These are phyloP conservation scores for Alternaria triticimaculans DNA, from an alignment of 2,329 filamentous ascomycete genomes.

Conservation along the genomic window DNA sequence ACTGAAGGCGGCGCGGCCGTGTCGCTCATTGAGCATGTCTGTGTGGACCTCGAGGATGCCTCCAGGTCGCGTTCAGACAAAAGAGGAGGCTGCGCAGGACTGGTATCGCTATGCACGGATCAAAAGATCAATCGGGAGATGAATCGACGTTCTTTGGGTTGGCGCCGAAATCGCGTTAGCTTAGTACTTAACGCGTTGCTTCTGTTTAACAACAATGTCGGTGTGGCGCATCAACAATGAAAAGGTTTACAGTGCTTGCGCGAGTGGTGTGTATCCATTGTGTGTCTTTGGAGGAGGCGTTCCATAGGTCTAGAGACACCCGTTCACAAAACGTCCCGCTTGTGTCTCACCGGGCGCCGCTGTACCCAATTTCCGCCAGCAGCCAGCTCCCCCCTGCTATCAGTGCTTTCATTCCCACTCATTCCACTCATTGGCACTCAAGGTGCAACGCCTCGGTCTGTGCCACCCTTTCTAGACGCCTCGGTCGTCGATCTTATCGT, in stretches of 20 bases:
- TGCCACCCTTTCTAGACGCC: slow-evolving; percentile 1
- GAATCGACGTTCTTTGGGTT: slow-evolving; percentile 14
- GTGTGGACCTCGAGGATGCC: slow-evolving; percentile 18
- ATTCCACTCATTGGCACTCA: slow-evolving; percentile 1
- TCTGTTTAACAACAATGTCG: slow-evolving; percentile 8
- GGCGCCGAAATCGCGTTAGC: slow-evolving; percentile 10
- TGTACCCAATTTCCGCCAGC: slow-evolving; percentile 17
- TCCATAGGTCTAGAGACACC: background rate
- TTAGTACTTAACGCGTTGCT: slow-evolving; percentile 8
- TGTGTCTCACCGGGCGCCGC: slow-evolving; percentile 14
- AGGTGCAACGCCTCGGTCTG: slow-evolving; percentile 7
- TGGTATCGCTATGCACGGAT: slow-evolving; percentile 23
- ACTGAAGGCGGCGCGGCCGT: slow-evolving; percentile 25
- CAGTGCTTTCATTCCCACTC: slow-evolving; percentile 10
- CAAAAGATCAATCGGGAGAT: slow-evolving; percentile 12
- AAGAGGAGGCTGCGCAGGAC: slow-evolving; percentile 21
- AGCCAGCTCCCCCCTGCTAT: slow-evolving; percentile 14
- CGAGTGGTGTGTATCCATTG: background rate
- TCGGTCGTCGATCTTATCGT: slow-evolving; percentile 1
- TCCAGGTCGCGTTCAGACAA: slow-evolving; percentile 25
- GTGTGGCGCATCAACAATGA: slow-evolving; percentile 4
- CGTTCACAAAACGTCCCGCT: slow-evolving; percentile 13
- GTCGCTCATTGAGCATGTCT: slow-evolving; percentile 37
- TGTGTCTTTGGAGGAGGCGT: background rate
- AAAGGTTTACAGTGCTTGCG: background rate